Percentiles rank a stretch among this genome's conserved stretches.
Evolutionary conservation across 2,329 filamentous ascomycete species (phyloP).

Genomic region (Aspergillus niger): DNA sequence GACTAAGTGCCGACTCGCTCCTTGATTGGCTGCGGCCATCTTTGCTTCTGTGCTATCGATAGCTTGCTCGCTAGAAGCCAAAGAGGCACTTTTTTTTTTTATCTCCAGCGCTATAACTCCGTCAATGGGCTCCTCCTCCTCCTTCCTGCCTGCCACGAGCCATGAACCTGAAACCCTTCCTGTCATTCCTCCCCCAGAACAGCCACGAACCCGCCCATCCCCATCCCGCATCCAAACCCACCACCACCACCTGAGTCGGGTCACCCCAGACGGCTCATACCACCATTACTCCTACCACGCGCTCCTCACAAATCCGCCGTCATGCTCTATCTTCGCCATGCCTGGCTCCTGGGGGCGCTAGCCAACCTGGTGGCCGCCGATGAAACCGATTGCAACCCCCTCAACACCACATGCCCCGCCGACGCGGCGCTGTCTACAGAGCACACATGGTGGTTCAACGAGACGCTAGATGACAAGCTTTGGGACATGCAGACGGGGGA

Average conservation of each 20-base stretch:
- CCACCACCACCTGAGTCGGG: neutral
- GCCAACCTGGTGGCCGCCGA: neutral
- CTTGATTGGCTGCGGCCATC: neutral
- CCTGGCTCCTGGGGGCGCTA: neutral
- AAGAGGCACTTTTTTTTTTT: neutral
- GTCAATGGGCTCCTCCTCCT: neutral
- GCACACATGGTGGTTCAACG: conserved; percentile 3
- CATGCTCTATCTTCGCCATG: neutral
- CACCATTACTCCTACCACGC: too few species aligned
- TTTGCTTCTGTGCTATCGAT: conserved; percentile 1
- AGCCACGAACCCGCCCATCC: neutral
- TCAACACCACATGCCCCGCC: conserved; percentile 1
- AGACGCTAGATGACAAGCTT: neutral
- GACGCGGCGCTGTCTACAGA: conserved; percentile 1
- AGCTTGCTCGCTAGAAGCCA: neutral
- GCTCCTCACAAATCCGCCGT: neutral
- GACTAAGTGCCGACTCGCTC: neutral
- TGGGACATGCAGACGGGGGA: neutral
- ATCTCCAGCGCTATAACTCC: neutral
- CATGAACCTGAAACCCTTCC: neutral
- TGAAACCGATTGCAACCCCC: neutral
- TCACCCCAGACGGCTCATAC: too few species aligned
- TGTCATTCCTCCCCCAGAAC: neutral
- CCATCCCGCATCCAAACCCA: neutral
- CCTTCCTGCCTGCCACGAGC: neutral